phyloP scores from a whole-genome alignment of 345 rosid genomes.

The Eutrema yunnanense region DNA sequence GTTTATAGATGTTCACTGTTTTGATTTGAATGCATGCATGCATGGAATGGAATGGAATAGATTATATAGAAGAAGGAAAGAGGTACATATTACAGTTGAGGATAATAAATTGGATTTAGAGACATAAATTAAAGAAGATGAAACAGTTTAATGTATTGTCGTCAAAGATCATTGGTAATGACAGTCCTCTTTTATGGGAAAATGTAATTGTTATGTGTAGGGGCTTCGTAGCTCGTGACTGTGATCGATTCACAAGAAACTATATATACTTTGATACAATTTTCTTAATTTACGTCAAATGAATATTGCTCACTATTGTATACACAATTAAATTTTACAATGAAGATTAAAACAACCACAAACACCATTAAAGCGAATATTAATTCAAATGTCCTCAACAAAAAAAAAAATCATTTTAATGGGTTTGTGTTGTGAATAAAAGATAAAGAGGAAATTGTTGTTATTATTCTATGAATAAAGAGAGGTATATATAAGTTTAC shows the following conservation, averaged over 20 bases:
- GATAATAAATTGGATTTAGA: conserved; percentile 15
- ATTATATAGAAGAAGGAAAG: conserved; percentile 12
- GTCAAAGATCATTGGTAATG: conserved; percentile 3
- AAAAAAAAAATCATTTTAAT: neutral
- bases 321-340: neutral
- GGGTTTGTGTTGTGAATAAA: neutral
- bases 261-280: neutral
- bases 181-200: neutral
- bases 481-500: no score
- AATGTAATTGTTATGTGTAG: neutral
- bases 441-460: fast-evolving
- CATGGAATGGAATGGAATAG: neutral
- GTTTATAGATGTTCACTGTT: neutral
- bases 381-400: neutral
- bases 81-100: conserved; percentile 9
- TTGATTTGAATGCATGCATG: neutral
- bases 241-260: neutral
- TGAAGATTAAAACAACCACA: no score
- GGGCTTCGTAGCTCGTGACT: neutral
- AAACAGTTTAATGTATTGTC: conserved; percentile 15
- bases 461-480: no score
- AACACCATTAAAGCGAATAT: neutral
- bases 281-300: neutral
- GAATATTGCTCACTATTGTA: neutral
- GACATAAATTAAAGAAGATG: conserved; percentile 1